Evolutionary conservation across 306 rosid genomes (phyloP), one percentile per base, ranked within the genome.

Genomic region (Dalbergia cochinchinensis): DNA sequence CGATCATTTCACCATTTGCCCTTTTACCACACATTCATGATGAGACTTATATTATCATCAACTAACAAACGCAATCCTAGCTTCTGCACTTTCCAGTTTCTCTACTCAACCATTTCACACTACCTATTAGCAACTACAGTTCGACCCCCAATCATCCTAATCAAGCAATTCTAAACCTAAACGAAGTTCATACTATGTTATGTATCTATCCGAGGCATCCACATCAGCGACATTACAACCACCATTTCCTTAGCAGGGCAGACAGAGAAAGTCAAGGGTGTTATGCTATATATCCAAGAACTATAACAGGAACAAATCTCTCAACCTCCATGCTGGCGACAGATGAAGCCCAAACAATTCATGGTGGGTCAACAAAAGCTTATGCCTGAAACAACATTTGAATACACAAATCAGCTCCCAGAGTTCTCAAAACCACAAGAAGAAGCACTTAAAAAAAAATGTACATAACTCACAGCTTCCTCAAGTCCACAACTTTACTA

Each of bases 121-220:
- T 74, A 60, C 80, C 80, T 63, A 70, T 34, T 16, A 77, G 65
- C 78, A 53, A 44, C 89, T 84, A 75, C 70, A 79, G 63, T 69
- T 35, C 73, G 37, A 78, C 75, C 20, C 60, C 58, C 69, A 81
- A 81, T 16, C 67, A 69, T 50, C 76, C 76, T 31, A 51, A 69
- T 44, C 77, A 72, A 73, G 59, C 65, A 69, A 58, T 67, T 69
- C 83, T 64, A 61, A 80, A 41, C 86, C 68, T 73, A 59, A 14
- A 45, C 73, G 57, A 85, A 83, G n/a, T 69, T 61, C 84, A 72
- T 73, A 74, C 86, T 72, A 86, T 65, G 94, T 86, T 88, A 94
- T 73, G 92, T 90, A 83, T 86, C 93, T 7, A 89, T 88, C 75
- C 84, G 71, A 37, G 86, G 89, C 87, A 89, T 78, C 91, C 84